These are phyloP conservation scores for Penicillium vulpinum DNA, from an alignment of 2,329 filamentous ascomycete species.

Conservation along the genomic window DNA sequence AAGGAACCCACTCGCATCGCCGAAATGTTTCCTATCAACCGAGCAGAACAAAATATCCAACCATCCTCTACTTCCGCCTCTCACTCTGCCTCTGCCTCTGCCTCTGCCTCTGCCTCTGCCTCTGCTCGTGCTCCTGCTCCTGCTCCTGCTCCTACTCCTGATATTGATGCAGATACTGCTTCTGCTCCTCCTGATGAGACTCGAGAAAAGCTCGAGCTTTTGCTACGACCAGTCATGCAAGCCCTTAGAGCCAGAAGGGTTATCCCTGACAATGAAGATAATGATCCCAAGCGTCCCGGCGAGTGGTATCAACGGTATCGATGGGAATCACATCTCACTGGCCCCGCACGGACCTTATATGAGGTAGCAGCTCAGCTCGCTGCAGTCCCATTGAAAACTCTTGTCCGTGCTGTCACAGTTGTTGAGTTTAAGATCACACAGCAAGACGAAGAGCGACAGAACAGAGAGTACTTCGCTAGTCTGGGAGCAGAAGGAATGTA, in stretches of 20 bases:
- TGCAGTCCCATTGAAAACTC: constrained; percentile 51
- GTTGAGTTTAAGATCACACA: constrained; percentile 50
- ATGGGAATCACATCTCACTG: constrained; percentile 49
- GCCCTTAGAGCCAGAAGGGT: constrained; percentile 41
- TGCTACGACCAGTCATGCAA: constrained; percentile 47
- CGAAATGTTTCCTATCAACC: constrained; percentile 45
- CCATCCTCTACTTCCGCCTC: constrained; percentile 1
- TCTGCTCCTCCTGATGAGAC: constrained; percentile 16
- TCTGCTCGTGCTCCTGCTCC: constrained; percentile 12
- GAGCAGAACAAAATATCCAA: constrained; percentile 19
- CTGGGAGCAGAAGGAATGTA: constrained; percentile 22
- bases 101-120: constrained; percentile 1
- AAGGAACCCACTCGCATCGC: constrained; percentile 36
- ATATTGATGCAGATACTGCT: no score
- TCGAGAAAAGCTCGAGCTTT: constrained; percentile 34
- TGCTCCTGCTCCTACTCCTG: neutral
- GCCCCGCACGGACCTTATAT: constrained; percentile 51
- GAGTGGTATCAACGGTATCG: constrained; percentile 53
- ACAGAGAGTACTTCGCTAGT: constrained; percentile 30
- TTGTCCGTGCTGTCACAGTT: constrained; percentile 53
- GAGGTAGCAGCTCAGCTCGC: constrained; percentile 52
- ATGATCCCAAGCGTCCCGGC: constrained; percentile 46
- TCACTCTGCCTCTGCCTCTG: constrained; percentile 9
- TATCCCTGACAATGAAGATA: constrained; percentile 36
- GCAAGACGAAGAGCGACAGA: constrained; percentile 39